Conservation (phyloP, 2,329 filamentous ascomycete species). For the Myriosclerotinia curreyana region DNA sequence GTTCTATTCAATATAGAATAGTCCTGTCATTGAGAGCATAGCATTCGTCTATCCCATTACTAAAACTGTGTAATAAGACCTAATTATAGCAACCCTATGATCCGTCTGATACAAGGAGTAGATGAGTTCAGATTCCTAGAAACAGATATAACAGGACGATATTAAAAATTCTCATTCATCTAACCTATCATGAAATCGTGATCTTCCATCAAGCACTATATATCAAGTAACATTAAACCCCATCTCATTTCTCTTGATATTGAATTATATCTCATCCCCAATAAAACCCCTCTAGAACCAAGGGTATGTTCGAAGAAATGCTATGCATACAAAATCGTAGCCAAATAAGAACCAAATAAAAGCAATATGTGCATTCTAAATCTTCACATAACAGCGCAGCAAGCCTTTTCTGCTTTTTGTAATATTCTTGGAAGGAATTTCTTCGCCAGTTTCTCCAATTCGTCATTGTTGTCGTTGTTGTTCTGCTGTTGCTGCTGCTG, state of each 20-base stretch:
- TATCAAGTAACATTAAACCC: background rate
- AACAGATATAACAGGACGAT: background rate
- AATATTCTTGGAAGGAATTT: conserved; percentile 38
- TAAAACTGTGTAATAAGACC: too few relatives aligned
- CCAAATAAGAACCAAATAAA: conserved; percentile 4
- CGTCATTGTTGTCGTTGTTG: conserved; percentile 40
- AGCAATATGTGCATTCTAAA: background rate
- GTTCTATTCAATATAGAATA: background rate
- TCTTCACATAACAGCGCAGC: conserved; percentile 38
- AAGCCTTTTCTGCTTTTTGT: conserved; percentile 36
- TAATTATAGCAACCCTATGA: too few relatives aligned
- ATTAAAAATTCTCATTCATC: background rate
- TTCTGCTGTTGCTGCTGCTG: conserved; percentile 31
- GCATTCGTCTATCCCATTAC: background rate
- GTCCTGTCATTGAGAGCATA: background rate
- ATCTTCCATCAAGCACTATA: background rate
- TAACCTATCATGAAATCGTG: conserved; percentile 7
- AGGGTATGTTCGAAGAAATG: conserved; percentile 4
- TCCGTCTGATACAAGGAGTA: background rate
- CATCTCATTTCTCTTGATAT: background rate
- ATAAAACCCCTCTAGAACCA: background rate
- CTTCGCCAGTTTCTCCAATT: conserved; percentile 38
- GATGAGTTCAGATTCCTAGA: background rate
- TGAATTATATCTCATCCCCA: background rate
- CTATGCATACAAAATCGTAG: background rate